These are phyloP conservation scores for Apostasia ramifera DNA, from an alignment of 106 monocot genomes.

Conservation along the genomic window DNA sequence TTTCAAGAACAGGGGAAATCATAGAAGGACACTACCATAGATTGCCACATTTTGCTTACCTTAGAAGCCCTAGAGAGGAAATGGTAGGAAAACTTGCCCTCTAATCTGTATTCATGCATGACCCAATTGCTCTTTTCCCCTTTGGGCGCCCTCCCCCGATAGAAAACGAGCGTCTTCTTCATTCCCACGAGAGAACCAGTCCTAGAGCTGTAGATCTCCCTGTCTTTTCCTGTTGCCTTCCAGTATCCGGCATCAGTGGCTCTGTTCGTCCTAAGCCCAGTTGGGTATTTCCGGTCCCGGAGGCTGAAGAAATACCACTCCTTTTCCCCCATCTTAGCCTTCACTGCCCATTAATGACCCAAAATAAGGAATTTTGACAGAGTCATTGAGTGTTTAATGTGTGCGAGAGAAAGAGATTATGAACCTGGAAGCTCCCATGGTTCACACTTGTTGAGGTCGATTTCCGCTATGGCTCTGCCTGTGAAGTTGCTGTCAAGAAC, in stretches of 20 bases:
- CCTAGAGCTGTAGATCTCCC: conserved; percentile 74
- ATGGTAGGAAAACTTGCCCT: conserved; percentile 82
- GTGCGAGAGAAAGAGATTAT: too few species aligned
- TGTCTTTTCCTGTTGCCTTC: conserved; percentile 98
- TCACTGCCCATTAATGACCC: conserved; percentile 25
- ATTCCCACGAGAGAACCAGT: conserved; percentile 70
- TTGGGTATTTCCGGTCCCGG: conserved; percentile 88
- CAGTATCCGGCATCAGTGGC: conserved; percentile 91
- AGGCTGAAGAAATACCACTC: conserved; percentile 99
- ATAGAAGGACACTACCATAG: background rate
- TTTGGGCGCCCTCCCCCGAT: conserved; percentile 91
- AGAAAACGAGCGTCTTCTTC: conserved; percentile 99
- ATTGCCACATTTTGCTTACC: conserved; percentile 22
- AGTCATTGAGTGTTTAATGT: background rate
- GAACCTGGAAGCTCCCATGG: conserved; percentile 95
- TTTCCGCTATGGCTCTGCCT: conserved; percentile 83
- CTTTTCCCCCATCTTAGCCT: conserved; percentile 95
- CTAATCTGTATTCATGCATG: conserved; percentile 94
- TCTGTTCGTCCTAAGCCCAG: conserved; percentile 83
- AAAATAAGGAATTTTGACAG: background rate
- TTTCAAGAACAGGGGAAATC: background rate
- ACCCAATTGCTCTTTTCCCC: conserved; percentile 99
- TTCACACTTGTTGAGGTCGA: conserved; percentile 96
- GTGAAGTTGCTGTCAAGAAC: conserved; percentile 68
- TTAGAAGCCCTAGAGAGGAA: conserved; percentile 67